Base-by-base conservation (phyloP, 129 eudicot genomes). In the Pittosporum tobira region DNA sequence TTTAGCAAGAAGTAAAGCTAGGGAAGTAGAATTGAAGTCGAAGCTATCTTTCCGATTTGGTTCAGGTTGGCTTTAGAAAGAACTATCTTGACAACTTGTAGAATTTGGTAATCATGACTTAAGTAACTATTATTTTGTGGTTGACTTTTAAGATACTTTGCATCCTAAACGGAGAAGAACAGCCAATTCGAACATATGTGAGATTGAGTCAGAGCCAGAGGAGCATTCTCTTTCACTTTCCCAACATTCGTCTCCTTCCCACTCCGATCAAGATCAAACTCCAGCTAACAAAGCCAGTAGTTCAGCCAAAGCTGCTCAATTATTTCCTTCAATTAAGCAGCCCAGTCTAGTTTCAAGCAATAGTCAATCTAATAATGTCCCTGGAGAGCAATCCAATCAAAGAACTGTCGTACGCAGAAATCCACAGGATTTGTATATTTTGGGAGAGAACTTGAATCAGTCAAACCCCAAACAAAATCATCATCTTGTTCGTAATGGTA, bases 161-260 rank as follows among this genome's bases (percentile, higher is more conserved):
- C 78, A 75, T 55, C 63, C 74, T 0, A 85, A 82, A 64, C 81
- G 86, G 71, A 72, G 79, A 66, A 75, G 80, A 64, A 68, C 62
- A 54, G 53, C 53, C 31, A 80, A 72, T 71, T 63, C 77, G 49
- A 77, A 75, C 56, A 47, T 72, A 12, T 71, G 67, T 38, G 84
- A 79, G 47, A 57, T 58, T 2, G 90, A 73, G 69, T 65, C 81
- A 25, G 94, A 85, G 40, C 78, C 71, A 5, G 94, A 85, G 63
- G 89, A 86, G 66, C 95, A 85, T 64, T 80, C 87, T 20, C 83
- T 78, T 54, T 79, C 98, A 2, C 75, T 74, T 28, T 90, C 98
- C 9, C 89, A 81, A 48, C 83, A 76, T 59, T 90, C 89, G 7
- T 85, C 97, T 27, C 97, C 95, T 4, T 85, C 97, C 28, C 88